Percentiles rank a stretch among this genome's conserved stretches.
phyloP scores from a whole-genome alignment of 345 rosid species.

The Pseudoturritis turrita region DNA sequence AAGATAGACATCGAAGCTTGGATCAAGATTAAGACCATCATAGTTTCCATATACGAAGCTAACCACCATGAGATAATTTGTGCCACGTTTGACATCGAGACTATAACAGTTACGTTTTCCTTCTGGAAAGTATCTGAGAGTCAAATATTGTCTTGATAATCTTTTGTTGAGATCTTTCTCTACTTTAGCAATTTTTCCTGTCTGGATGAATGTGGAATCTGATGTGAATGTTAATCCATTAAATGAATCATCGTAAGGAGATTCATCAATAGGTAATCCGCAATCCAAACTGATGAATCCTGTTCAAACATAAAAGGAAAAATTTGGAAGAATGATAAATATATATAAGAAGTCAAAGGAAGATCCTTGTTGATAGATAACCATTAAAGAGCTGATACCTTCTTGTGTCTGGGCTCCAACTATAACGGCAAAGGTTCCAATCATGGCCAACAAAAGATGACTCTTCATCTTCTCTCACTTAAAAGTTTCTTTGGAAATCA shows the following conservation, averaged over 20 bases:
- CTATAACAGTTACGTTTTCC: slow-evolving; percentile 43
- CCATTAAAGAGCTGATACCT: neutral
- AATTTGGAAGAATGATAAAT: neutral
- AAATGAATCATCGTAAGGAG: slow-evolving; percentile 8
- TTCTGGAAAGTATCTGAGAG: slow-evolving; percentile 33
- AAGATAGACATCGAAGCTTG: slow-evolving; percentile 36
- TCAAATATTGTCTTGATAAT: neutral
- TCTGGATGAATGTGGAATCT: slow-evolving; percentile 25
- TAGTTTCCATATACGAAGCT: slow-evolving; percentile 41
- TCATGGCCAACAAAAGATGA: slow-evolving; percentile 2
- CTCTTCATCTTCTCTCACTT: slow-evolving; percentile 12
- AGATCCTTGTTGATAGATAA: neutral
- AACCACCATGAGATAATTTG: slow-evolving; percentile 26
- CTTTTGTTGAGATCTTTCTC: neutral
- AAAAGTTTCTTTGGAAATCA: neutral
- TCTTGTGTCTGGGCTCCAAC: slow-evolving; percentile 18
- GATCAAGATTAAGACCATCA: slow-evolving; percentile 26
- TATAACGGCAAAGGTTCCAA: slow-evolving; percentile 4
- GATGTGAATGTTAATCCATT: slow-evolving; percentile 32
- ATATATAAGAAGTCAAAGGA: neutral
- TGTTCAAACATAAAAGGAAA: neutral
- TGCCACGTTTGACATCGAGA: slow-evolving; percentile 6
- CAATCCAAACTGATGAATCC: slow-evolving; percentile 52
- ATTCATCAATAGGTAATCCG: slow-evolving; percentile 23
- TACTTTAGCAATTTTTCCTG: slow-evolving; percentile 7